Evolutionary conservation across 257 asterid species (phyloP).

Genomic region (Petunia secreta): DNA sequence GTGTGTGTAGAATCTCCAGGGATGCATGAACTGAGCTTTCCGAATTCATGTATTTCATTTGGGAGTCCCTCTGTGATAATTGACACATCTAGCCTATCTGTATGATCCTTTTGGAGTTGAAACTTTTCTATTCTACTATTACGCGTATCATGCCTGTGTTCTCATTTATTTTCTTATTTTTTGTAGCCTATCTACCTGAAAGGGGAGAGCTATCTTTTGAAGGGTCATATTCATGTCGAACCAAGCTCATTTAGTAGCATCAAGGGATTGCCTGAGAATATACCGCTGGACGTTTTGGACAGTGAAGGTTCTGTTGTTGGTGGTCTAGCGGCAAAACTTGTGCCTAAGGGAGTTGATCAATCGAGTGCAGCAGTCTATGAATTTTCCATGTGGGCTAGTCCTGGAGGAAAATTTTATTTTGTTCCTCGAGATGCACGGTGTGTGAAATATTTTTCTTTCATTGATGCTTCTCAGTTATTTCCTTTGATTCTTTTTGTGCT

Average conservation of each 20-base stretch:
- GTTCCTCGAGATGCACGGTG: constrained; percentile 84
- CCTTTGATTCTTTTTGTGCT: constrained; percentile 26
- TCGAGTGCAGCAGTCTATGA: constrained; percentile 52
- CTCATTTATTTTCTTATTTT: constrained; percentile 35
- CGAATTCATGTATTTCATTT: constrained; percentile 78
- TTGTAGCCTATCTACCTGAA: constrained; percentile 80
- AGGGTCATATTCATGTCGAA: constrained; percentile 69
- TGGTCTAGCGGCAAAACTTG: constrained; percentile 53
- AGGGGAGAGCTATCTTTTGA: constrained; percentile 86
- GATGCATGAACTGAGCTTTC: constrained; percentile 86
- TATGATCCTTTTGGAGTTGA: constrained; percentile 40
- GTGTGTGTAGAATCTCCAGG: constrained; percentile 86
- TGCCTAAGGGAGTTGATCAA: constrained; percentile 52
- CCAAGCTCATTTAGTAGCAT: constrained; percentile 33
- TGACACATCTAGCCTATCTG: constrained; percentile 72
- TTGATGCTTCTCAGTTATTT: constrained; percentile 33
- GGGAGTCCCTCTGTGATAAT: constrained; percentile 68
- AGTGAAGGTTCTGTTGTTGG: constrained; percentile 54
- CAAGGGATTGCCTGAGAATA: constrained; percentile 56
- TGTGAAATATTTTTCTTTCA: constrained; percentile 23
- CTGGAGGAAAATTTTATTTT: constrained; percentile 64
- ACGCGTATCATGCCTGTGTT: constrained; percentile 17
- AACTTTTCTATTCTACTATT: constrained; percentile 14
- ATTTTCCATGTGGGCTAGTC: constrained; percentile 81
- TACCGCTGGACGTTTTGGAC: constrained; percentile 66